Percentiles rank a stretch among this genome's conserved stretches.
Conservation (phyloP, 805 yeast genomes). For the Kluyveromyces siamensis region DNA sequence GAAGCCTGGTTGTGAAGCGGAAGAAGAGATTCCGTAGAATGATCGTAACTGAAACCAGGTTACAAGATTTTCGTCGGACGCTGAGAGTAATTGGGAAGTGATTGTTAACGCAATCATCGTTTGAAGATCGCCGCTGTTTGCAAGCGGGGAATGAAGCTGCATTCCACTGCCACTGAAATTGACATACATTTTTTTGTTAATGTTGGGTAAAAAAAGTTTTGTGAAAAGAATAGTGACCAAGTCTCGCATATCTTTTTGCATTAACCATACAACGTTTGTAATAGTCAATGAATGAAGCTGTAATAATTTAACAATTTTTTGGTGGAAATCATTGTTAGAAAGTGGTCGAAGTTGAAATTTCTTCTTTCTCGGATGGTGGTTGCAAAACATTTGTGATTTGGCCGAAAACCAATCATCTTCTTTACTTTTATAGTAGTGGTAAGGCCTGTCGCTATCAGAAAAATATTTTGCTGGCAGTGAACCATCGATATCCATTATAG, state of each 20-base stretch:
- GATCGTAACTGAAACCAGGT: background rate
- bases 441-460: background rate
- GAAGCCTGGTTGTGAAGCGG: background rate
- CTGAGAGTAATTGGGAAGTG: background rate
- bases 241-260: constrained; percentile 21
- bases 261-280: constrained; percentile 25
- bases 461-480: background rate
- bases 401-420: background rate
- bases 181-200: background rate
- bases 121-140: background rate
- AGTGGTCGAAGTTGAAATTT: constrained; percentile 1
- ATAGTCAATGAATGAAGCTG: constrained; percentile 17
- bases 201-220: background rate
- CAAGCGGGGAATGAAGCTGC: background rate
- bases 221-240: constrained; percentile 7
- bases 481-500: constrained; percentile 1
- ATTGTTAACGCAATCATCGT: background rate
- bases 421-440: background rate
- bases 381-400: constrained; percentile 9
- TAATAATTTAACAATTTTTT: constrained; percentile 7
- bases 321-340: constrained; percentile 5
- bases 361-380: constrained; percentile 14
- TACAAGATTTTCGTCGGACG: background rate
- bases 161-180: constrained; percentile 1
- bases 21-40: background rate